Conservation (phyloP, 768 basidiomycete genomes). For the Dentipellis fragilis region DNA sequence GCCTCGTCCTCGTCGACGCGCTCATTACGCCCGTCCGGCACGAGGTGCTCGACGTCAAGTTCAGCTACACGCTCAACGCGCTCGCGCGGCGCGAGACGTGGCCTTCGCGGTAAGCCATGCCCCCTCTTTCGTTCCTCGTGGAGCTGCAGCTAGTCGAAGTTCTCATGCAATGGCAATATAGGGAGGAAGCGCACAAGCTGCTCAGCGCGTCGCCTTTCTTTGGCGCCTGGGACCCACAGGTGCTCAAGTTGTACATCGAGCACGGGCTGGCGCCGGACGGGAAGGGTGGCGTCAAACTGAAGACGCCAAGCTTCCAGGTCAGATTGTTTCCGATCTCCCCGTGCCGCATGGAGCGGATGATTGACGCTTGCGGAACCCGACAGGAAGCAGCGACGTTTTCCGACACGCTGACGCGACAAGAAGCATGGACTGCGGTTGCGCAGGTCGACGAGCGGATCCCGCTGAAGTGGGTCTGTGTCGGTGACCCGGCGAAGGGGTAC, state of each 20-base stretch:
- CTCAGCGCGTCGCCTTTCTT: constrained; percentile 60
- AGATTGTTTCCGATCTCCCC: not conserved
- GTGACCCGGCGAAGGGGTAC: constrained; percentile 28
- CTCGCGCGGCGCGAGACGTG: constrained; percentile 52
- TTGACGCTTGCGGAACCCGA: not conserved
- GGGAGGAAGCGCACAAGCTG: constrained; percentile 46
- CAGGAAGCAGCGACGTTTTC: constrained; percentile 53
- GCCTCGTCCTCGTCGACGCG: constrained; percentile 71
- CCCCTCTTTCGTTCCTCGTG: not conserved
- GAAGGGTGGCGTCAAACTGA: constrained; percentile 38
- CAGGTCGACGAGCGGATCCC: constrained; percentile 38
- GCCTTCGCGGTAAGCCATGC: constrained; percentile 40
- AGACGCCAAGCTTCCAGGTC: constrained; percentile 50
- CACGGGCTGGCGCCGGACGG: constrained; percentile 36
- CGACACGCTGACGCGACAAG: constrained; percentile 27
- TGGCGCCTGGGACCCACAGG: constrained; percentile 53
- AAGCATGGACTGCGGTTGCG: constrained; percentile 27
- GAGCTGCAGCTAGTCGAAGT: not conserved
- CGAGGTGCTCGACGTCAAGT: not conserved
- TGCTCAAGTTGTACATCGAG: constrained; percentile 50
- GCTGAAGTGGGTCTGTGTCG: constrained; percentile 45
- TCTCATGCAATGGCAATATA: constrained; percentile 15
- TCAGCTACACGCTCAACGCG: constrained; percentile 29
- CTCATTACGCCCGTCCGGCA: constrained; percentile 34
- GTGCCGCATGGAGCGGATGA: too few relatives aligned